phyloP scores from a whole-genome alignment of 2,329 filamentous ascomycete genomes.

The Aureobasidium lini region DNA sequence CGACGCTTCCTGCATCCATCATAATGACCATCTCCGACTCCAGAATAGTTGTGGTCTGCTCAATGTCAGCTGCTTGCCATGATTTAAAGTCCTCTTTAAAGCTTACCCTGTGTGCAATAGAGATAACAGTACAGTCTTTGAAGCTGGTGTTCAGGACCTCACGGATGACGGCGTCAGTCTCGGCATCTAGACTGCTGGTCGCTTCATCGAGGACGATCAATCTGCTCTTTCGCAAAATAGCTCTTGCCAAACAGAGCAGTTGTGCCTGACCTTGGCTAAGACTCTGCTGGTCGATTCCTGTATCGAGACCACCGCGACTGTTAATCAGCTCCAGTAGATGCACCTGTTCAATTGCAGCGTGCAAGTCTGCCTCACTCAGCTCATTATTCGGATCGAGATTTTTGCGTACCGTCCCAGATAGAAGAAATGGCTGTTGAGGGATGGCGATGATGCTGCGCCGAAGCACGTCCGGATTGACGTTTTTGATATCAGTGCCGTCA shows the following conservation, averaged over 20 bases:
- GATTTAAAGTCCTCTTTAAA: background rate
- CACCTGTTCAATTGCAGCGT: conserved; percentile 38
- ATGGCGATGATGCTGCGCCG: conserved; percentile 33
- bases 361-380: conserved; percentile 32
- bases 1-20: background rate
- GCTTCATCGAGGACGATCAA: conserved; percentile 33
- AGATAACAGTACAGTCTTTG: conserved; percentile 50
- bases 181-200: conserved; percentile 14
- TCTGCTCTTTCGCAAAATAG: conserved; percentile 34
- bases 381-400: background rate
- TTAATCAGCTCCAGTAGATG: conserved; percentile 27
- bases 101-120: conserved; percentile 47
- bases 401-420: conserved; percentile 38
- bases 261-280: conserved; percentile 44
- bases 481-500: conserved; percentile 33
- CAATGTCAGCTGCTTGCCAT: too few relatives aligned
- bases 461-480: conserved; percentile 30
- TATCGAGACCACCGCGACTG: conserved; percentile 31
- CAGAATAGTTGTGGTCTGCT: background rate
- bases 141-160: conserved; percentile 33
- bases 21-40: background rate
- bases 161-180: background rate
- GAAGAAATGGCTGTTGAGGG: conserved; percentile 46
- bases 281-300: conserved; percentile 26
- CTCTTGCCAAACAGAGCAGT: conserved; percentile 42